Base-by-base conservation (phyloP, 2,329 filamentous ascomycete genomes). In the Verticillium longisporum region DNA sequence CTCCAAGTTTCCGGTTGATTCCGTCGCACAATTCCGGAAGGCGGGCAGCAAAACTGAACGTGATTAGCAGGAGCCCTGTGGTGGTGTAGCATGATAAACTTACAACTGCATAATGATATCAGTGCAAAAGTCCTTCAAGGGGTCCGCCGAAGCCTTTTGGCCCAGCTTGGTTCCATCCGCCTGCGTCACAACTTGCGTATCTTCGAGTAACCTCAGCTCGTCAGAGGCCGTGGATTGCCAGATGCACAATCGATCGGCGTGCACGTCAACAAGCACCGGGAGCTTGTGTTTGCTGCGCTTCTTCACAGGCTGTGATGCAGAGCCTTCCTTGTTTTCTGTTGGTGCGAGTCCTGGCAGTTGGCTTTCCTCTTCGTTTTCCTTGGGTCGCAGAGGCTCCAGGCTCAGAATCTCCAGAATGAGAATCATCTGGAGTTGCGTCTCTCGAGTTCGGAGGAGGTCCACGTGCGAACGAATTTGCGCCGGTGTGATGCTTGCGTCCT, bases 71-170 rank as follows among this genome's bases (percentile, higher is more conserved):
- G 26, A 34, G 32, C 3, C 21, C 62, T 14, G n/a, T 11, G 2
- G 14, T 26, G 1, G 6, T 1, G 11, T 4, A 9, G 18, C 18
- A 4, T 21, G 31, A 31, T 56, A 4, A 26, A 74, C 85, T 80
- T 77, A 88, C 85, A 94, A 94, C 37, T 91, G 90, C 55, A 92
- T 78, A 66, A 95, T 86, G 50, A 95, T 88, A 69, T 95, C 90
- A 15, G 90, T 80, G 69, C 90, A 94, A 70, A 94, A 95, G 70
- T 89, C 88, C 64, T 83, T 85, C 6, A 93, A 76, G 6, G 88
- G 85, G 68, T 93, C 90, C 0, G 79, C 77, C 21, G 79, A 76
- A 61, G 74, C 65, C 61, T 75, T 77, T 61, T 77, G 76, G 56
- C 73, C 71, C 60, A 70, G 72, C 60, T 74, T 74, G 2, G 72